Evolutionary conservation across 139 green algal species (phyloP).

Genomic region (Tetraselmis striata): DNA sequence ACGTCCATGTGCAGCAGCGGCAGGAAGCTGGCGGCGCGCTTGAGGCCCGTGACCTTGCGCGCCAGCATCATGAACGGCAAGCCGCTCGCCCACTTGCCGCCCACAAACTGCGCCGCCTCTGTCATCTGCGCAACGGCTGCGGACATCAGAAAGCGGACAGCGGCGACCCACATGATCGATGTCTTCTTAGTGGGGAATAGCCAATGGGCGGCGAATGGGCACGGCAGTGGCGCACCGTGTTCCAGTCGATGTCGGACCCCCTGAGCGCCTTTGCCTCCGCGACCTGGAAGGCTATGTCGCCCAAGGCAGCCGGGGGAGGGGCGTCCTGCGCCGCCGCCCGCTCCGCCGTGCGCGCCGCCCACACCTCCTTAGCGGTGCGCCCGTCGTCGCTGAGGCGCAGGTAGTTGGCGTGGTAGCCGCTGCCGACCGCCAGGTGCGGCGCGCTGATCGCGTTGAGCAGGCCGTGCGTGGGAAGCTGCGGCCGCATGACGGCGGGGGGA

Average conservation of each 20-base stretch:
- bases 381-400: not conserved
- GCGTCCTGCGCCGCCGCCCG: too few relatives aligned
- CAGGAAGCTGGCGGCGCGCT: conserved; percentile 37
- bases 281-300: not conserved
- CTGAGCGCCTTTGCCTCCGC: not conserved
- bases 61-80: conserved; percentile 35
- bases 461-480: conserved; percentile 51
- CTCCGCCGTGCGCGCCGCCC: not conserved
- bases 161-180: too few relatives aligned
- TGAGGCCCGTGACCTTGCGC: not conserved
- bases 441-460: conserved; percentile 68
- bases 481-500: not conserved
- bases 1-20: conserved; percentile 38
- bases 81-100: conserved; percentile 40
- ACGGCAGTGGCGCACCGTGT: too few relatives aligned
- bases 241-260: not conserved
- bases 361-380: not conserved
- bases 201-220: too few relatives aligned
- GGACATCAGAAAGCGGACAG: too few relatives aligned
- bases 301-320: not conserved
- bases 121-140: not conserved
- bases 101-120: conserved; percentile 2
- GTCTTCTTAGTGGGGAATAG: too few relatives aligned
- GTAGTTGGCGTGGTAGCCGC: conserved; percentile 15
- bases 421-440: conserved; percentile 47